phyloP scores from a whole-genome alignment of 2,329 filamentous ascomycete genomes.

The Cylindrodendrum hubeiense region DNA sequence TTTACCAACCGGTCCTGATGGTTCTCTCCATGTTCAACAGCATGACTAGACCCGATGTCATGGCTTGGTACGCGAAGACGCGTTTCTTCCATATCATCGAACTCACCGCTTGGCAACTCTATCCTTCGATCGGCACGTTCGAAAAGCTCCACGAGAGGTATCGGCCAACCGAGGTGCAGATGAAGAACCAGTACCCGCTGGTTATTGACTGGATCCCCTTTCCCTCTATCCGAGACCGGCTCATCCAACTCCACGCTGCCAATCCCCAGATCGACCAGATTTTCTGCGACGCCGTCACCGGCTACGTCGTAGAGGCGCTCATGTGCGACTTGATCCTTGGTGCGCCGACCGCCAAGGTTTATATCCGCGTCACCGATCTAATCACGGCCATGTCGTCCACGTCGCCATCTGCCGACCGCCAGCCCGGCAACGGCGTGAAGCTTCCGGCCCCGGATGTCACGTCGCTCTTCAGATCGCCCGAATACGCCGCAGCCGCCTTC shows the following conservation, averaged over 20 bases:
- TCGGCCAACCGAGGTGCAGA: constrained; percentile 43
- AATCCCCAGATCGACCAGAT: constrained; percentile 49
- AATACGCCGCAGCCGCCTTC: constrained; percentile 44
- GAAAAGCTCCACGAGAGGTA: constrained; percentile 45
- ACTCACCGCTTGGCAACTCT: constrained; percentile 50
- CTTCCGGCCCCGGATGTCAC: constrained; percentile 43
- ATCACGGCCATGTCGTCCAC: constrained; percentile 43
- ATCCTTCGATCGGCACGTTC: constrained; percentile 44
- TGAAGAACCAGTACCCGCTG: constrained; percentile 39
- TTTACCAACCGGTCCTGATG: constrained; percentile 47
- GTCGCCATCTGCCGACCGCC: background rate
- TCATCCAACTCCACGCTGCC: constrained; percentile 47
- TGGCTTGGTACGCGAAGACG: constrained; percentile 56
- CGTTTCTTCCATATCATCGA: constrained; percentile 51
- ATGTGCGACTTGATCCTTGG: constrained; percentile 45
- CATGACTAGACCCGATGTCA: constrained; percentile 50
- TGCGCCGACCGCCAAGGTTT: constrained; percentile 42
- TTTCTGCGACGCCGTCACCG: constrained; percentile 49
- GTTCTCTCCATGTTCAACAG: constrained; percentile 51
- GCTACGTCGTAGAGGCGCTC: constrained; percentile 46
- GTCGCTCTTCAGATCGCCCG: constrained; percentile 38
- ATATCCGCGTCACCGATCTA: constrained; percentile 47
- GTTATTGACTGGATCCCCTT: constrained; percentile 51
- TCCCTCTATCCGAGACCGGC: constrained; percentile 43
- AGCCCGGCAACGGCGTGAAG: background rate